Evolutionary conservation across 345 rosid species (phyloP).

Genomic region (Euphorbia lathyris): DNA sequence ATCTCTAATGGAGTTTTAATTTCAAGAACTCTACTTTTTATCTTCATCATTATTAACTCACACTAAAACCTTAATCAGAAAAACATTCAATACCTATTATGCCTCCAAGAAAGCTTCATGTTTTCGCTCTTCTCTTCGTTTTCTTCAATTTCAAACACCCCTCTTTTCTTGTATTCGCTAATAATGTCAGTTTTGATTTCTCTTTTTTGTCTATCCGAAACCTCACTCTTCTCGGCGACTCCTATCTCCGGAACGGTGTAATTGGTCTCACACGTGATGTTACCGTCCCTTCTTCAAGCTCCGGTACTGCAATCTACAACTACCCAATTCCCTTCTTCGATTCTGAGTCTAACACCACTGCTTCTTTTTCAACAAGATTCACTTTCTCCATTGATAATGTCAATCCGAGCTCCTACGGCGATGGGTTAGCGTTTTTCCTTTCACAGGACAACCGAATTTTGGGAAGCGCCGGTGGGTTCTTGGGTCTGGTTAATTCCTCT

Average conservation of each 20-base stretch:
- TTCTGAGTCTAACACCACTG: slow-evolving; percentile 63
- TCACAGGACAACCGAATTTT: slow-evolving; percentile 66
- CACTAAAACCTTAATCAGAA: not conserved
- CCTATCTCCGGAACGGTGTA: slow-evolving; percentile 73
- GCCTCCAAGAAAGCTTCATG: slow-evolving; percentile 48
- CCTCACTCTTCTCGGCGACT: slow-evolving; percentile 90
- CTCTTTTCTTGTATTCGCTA: slow-evolving; percentile 21
- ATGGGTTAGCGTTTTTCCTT: slow-evolving; percentile 82
- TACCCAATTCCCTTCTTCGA: slow-evolving; percentile 66
- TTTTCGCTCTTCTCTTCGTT: slow-evolving; percentile 33
- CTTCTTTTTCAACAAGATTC: slow-evolving; percentile 80
- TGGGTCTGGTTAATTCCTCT: slow-evolving; percentile 83
- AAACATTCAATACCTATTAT: slow-evolving; percentile 25
- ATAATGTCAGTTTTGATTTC: slow-evolving; percentile 48
- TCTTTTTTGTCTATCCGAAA: slow-evolving; percentile 57
- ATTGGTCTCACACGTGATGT: slow-evolving; percentile 83
- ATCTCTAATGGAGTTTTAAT: not conserved
- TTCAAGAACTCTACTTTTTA: slow-evolving; percentile 5
- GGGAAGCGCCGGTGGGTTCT: slow-evolving; percentile 74
- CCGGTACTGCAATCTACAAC: slow-evolving; percentile 70
- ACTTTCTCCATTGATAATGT: slow-evolving; percentile 60
- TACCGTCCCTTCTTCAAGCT: slow-evolving; percentile 80
- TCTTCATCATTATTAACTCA: not conserved
- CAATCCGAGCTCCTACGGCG: slow-evolving; percentile 68
- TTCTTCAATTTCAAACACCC: slow-evolving; percentile 24